Evolutionary conservation across 2,329 filamentous ascomycete genomes (phyloP).

Genomic region (Ascochyta koolunga): DNA sequence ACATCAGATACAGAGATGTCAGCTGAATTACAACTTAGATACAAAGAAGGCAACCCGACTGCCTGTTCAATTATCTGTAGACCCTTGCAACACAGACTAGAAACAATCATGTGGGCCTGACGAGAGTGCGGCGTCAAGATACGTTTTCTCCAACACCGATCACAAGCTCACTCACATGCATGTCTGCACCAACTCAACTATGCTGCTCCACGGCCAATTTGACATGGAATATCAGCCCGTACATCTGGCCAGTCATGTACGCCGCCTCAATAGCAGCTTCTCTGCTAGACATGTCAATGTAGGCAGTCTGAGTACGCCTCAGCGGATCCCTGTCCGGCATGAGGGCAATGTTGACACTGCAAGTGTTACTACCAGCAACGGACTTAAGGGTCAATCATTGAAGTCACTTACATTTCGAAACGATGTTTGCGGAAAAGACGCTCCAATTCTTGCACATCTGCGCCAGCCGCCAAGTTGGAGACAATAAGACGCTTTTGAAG

Average conservation of each 20-base stretch:
- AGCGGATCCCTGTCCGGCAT: constrained; percentile 23
- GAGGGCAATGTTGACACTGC: constrained; percentile 26
- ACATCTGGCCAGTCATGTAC: constrained; percentile 21
- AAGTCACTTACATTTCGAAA: constrained; percentile 25
- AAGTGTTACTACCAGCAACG: neutral
- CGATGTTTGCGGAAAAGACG: constrained; percentile 21
- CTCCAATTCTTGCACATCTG: constrained; percentile 22
- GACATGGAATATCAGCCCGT: constrained; percentile 19
- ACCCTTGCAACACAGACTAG: neutral
- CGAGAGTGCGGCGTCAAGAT: neutral
- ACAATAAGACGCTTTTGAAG: constrained; percentile 27
- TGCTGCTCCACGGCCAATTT: neutral
- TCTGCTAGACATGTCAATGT: constrained; percentile 29
- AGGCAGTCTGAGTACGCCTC: constrained; percentile 28
- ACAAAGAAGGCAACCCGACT: neutral
- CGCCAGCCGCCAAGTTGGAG: constrained; percentile 36
- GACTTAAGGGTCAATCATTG: neutral
- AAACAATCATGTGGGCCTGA: neutral
- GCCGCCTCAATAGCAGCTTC: constrained; percentile 21
- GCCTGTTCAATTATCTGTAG: neutral
- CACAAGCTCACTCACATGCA: neutral
- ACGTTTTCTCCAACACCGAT: neutral
- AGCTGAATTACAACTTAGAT: neutral
- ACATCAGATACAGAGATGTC: neutral
- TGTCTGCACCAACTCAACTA: neutral